A percentile compares a stretch with the other conserved stretches of the same genome.
These are phyloP conservation scores for Hericium erinaceus DNA, from an alignment of 768 basidiomycete genomes.

Conservation along the genomic window DNA sequence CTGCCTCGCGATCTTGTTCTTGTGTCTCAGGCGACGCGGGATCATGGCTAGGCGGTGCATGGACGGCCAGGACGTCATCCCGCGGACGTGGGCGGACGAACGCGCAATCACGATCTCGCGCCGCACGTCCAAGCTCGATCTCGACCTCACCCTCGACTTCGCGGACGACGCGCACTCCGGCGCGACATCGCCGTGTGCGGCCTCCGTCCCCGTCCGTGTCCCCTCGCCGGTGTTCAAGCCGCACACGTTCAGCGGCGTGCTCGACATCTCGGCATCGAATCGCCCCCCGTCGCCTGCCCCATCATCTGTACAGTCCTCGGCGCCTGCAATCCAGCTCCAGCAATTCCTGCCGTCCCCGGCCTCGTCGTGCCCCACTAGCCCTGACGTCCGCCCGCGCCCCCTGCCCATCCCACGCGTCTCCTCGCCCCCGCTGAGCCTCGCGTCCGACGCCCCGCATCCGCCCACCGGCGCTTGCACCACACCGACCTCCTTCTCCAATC, in stretches of 20 bases:
- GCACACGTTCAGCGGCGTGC: background rate
- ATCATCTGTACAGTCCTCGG: background rate
- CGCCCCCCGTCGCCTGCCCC: background rate
- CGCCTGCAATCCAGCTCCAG: background rate
- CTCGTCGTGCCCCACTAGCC: background rate
- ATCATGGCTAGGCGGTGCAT: slow-evolving; percentile 1
- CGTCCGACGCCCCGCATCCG: background rate
- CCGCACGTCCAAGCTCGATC: background rate
- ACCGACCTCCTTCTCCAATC: background rate
- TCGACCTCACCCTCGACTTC: background rate
- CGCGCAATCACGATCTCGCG: background rate
- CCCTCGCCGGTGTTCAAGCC: background rate
- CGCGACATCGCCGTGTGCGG: background rate
- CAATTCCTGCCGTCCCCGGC: background rate
- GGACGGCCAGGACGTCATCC: slow-evolving; percentile 9
- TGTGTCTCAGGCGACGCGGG: slow-evolving; percentile 16
- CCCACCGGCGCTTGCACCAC: background rate
- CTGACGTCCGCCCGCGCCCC: background rate
- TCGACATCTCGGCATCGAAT: background rate
- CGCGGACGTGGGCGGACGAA: slow-evolving; percentile 4
- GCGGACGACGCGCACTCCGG: background rate
- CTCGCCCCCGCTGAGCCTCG: background rate
- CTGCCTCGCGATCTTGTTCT: slow-evolving; percentile 8
- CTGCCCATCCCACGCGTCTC: background rate
- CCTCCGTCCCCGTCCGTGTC: background rate